A percentile compares a stretch with the other conserved stretches of the same genome.
phyloP scores from a whole-genome alignment of 2,329 filamentous ascomycete species.

The Hymenoscyphus repandus region DNA sequence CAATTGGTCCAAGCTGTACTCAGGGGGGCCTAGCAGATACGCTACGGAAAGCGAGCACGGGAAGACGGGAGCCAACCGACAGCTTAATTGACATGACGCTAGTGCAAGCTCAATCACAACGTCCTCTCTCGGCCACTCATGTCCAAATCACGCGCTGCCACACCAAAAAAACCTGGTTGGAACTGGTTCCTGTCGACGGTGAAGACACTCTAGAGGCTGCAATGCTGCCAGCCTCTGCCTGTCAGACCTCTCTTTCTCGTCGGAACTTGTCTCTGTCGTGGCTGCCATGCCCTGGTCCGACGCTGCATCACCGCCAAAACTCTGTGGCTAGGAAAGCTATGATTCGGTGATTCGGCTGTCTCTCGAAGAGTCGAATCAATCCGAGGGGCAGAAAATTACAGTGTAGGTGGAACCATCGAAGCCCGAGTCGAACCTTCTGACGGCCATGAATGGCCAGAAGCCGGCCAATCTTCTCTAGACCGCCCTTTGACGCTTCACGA shows the following conservation, averaged over 20 bases:
- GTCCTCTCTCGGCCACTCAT: slow-evolving; percentile 12
- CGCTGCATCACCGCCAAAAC: background rate
- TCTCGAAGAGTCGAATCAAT: too few relatives aligned
- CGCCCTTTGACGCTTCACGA: slow-evolving; percentile 23
- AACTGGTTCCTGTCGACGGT: too few relatives aligned
- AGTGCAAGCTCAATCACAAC: slow-evolving; percentile 9
- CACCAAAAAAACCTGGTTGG: background rate
- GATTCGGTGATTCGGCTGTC: slow-evolving; percentile 1
- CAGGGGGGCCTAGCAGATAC: background rate
- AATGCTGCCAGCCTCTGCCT: slow-evolving; percentile 1
- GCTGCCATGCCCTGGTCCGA: slow-evolving; percentile 17
- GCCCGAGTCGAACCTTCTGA: background rate
- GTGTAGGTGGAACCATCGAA: background rate
- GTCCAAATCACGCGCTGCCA: slow-evolving; percentile 17
- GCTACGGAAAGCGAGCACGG: background rate
- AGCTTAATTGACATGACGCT: background rate
- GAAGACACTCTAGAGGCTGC: background rate
- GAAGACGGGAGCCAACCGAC: slow-evolving; percentile 3
- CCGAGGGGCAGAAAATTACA: too few relatives aligned
- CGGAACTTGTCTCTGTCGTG: slow-evolving; percentile 4
- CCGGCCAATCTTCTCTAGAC: slow-evolving; percentile 31
- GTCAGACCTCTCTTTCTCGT: slow-evolving; percentile 1
- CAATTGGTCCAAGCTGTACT: slow-evolving; percentile 9
- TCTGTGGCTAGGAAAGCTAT: background rate
- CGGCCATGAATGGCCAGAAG: slow-evolving; percentile 12